These are phyloP conservation scores for Chiua sp. DNA, from an alignment of 1,284 basidiomycete species.

Conservation along the genomic window DNA sequence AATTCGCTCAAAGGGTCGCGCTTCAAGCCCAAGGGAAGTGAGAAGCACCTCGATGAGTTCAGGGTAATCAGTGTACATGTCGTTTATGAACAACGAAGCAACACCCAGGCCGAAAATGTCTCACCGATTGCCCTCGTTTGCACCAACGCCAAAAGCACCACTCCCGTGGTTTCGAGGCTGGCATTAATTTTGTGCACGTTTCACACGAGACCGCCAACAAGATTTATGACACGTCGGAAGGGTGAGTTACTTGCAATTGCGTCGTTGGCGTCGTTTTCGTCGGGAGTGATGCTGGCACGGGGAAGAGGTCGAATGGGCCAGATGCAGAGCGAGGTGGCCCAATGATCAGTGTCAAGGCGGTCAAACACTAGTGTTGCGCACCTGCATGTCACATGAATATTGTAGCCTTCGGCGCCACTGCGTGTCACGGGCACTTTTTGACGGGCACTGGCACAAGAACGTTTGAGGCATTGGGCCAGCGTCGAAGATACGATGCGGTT, in stretches of 20 bases:
- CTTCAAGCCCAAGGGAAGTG: constrained; percentile 80
- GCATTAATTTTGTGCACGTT: constrained; percentile 61
- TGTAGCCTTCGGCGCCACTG: no score
- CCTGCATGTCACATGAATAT: no score
- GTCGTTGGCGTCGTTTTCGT: background rate
- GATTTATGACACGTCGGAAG: constrained; percentile 71
- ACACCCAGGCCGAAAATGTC: background rate
- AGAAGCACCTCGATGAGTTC: constrained; percentile 80
- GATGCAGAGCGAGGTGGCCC: no score
- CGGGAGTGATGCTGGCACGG: constrained; percentile 2
- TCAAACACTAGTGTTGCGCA: no score
- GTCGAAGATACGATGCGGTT: no score
- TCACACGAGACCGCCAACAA: constrained; percentile 64
- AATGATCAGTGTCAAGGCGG: no score
- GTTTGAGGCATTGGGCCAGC: no score
- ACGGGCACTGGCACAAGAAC: no score
- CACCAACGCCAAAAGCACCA: constrained; percentile 73
- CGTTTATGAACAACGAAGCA: constrained; percentile 22
- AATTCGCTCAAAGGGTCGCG: constrained; percentile 73
- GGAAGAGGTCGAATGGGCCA: no score
- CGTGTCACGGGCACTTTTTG: no score
- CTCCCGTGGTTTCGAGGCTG: constrained; percentile 62
- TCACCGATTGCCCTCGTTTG: constrained; percentile 48
- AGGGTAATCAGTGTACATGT: constrained; percentile 79
- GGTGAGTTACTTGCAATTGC: background rate